Percentiles rank a stretch among this genome's conserved stretches.
phyloP scores from a whole-genome alignment of 768 basidiomycete species.

The Hydnomerulius pinastri region DNA sequence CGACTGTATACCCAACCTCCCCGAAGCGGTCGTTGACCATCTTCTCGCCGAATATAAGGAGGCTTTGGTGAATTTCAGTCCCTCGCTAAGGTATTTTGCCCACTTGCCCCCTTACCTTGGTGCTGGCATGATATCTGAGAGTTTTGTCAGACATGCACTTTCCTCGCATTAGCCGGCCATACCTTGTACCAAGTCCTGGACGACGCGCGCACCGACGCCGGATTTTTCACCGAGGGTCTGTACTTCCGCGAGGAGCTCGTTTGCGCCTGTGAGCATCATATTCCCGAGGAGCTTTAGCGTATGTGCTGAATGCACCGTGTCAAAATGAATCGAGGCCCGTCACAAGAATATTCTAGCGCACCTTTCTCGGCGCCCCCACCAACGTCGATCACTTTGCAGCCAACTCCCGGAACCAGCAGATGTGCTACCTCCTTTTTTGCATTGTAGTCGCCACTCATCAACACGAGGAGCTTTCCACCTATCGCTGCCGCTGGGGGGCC shows the following conservation, averaged over 20 bases:
- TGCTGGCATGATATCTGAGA: slow-evolving; percentile 60
- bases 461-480: slow-evolving; percentile 58
- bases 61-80: slow-evolving; percentile 28
- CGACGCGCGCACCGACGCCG: slow-evolving; percentile 62
- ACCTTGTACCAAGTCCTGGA: slow-evolving; percentile 56
- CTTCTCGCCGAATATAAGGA: slow-evolving; percentile 56
- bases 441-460: slow-evolving; percentile 73
- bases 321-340: neutral
- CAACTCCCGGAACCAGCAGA: slow-evolving; percentile 74
- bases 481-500: slow-evolving; percentile 63
- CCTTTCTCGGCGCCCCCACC: slow-evolving; percentile 80
- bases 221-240: slow-evolving; percentile 77
- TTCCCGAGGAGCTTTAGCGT: slow-evolving; percentile 76
- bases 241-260: slow-evolving; percentile 76
- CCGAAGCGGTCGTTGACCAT: slow-evolving; percentile 73
- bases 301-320: slow-evolving; percentile 40
- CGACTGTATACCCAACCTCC: slow-evolving; percentile 70
- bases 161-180: neutral
- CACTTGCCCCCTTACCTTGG: slow-evolving; percentile 42
- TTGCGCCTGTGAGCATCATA: slow-evolving; percentile 62
- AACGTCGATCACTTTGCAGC: slow-evolving; percentile 67
- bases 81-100: neutral
- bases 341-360: no score
- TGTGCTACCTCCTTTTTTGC: slow-evolving; percentile 78
- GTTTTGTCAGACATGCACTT: slow-evolving; percentile 11